These are phyloP conservation scores for Kodamaea sagamina DNA, from an alignment of 805 yeast species.

Conservation along the genomic window DNA sequence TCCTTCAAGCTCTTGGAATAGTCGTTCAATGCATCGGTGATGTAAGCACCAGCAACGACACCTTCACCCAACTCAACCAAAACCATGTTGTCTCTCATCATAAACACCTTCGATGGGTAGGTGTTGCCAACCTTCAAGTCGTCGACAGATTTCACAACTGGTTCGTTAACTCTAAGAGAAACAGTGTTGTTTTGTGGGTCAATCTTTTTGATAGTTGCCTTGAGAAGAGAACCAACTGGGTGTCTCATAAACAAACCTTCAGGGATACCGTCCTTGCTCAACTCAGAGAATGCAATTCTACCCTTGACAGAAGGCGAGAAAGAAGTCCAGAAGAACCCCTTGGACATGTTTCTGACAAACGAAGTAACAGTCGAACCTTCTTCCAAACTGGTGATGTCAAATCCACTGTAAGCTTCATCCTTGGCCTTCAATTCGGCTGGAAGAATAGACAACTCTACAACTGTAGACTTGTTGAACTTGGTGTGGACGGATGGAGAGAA, in stretches of 20 bases:
- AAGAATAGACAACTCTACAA: conserved; percentile 66
- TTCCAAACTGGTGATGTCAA: conserved; percentile 44
- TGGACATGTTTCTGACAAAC: conserved; percentile 64
- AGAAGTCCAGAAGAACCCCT: conserved; percentile 66
- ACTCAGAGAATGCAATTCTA: conserved; percentile 62
- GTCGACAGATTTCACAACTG: conserved; percentile 37
- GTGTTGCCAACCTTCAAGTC: conserved; percentile 57
- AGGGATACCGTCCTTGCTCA: conserved; percentile 54
- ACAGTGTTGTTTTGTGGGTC: conserved; percentile 57
- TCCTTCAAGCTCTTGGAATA: conserved; percentile 55
- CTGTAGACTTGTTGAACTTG: conserved; percentile 52
- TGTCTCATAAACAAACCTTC: conserved; percentile 51
- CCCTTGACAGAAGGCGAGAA: conserved; percentile 71
- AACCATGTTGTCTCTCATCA: conserved; percentile 59
- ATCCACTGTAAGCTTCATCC: conserved; percentile 21
- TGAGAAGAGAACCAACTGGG: conserved; percentile 73
- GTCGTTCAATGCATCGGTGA: conserved; percentile 77
- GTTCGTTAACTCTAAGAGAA: conserved; percentile 48
- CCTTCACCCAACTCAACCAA: conserved; percentile 68
- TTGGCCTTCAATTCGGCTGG: conserved; percentile 39
- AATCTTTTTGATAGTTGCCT: conserved; percentile 53
- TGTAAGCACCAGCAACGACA: conserved; percentile 62
- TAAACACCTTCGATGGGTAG: conserved; percentile 63
- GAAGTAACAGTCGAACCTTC: conserved; percentile 56
- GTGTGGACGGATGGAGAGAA: conserved; percentile 65